Base-by-base conservation (phyloP, 192 early-diverging fungal species). In the Coemansia umbellata region DNA sequence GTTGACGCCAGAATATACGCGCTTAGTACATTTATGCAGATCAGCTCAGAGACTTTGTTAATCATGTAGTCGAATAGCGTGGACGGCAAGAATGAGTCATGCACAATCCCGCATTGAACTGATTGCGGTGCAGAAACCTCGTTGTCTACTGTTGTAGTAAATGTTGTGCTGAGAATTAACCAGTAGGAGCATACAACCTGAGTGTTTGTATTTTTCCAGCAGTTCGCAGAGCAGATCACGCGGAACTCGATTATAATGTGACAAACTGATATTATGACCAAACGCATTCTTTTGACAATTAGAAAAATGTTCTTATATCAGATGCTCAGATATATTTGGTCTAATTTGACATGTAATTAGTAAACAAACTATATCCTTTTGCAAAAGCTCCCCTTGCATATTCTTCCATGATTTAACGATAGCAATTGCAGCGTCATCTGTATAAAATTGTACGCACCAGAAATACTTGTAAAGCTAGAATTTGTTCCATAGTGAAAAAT, bases 1-100 rank as follows among this genome's bases (percentile, higher is more conserved):
- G 5, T 8, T 23, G 49, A 10, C 21, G 32, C 8, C 21, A 23
- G 4, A n/a, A 33, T 22, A 6, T 35, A 50, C 0, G 49, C 31
- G 0, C 49, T 22, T 13, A 50, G 35, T n/a, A 9, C 10, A 13
- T 50, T 11, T 18, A 0, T 30, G 8, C 28, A 2, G n/a, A 54
- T 14, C 27, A 19, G 0, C 10, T 39, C 13, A 24, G 52, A 30
- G 14, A 21, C 18, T 17, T 31, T 30, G 15, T 41, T 39, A 3
- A 41, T 18, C 2, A 13, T 43, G 18, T 31, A 43, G 39, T 54
- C 32, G 39, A 54, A 54, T 15, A 54, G 27, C 26, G 21, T 21
- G 1, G 52, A 40, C 8, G 26, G 42, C 37, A 54, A 11, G 15
- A 40, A 42, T 5, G 39, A 48, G 1, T 27, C 52, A n/a, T 54